Evolutionary conservation across 257 asterid genomes (phyloP).

Genomic region (Rehmannia glutinosa): DNA sequence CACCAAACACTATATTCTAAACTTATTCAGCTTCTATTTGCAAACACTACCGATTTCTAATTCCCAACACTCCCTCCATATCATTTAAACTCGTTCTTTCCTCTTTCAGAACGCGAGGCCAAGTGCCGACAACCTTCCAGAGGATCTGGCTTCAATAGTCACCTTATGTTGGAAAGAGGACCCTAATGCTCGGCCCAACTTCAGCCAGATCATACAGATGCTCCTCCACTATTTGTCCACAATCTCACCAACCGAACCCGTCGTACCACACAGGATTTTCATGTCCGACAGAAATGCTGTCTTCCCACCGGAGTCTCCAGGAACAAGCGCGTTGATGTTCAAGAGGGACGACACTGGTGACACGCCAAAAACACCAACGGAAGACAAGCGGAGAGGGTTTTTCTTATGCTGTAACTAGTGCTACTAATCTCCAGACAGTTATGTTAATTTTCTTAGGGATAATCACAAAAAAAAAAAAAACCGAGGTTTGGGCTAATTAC

Average conservation of each 20-base stretch:
- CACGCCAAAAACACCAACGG: constrained; percentile 48
- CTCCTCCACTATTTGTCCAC: constrained; percentile 72
- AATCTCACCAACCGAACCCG: constrained; percentile 65
- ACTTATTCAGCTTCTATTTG: no score
- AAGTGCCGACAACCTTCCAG: constrained; percentile 73
- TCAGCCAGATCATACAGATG: constrained; percentile 88
- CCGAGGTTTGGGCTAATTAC: no score
- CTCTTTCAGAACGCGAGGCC: constrained; percentile 78
- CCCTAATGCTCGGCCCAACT: constrained; percentile 80
- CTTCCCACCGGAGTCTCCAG: constrained; percentile 90
- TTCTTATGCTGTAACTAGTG: constrained; percentile 74
- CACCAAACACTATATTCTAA: no score
- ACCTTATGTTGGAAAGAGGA: constrained; percentile 96
- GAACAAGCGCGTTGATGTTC: constrained; percentile 85
- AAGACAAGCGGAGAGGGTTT: constrained; percentile 43
- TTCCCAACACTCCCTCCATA: no score
- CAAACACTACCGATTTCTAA: no score
- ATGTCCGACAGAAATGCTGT: constrained; percentile 49
- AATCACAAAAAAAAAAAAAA: no score
- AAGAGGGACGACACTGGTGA: constrained; percentile 49
- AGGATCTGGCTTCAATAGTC: constrained; percentile 69
- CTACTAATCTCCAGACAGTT: background rate
- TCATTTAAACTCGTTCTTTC: background rate
- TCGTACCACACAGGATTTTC: constrained; percentile 50
- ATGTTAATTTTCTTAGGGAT: background rate